Evolutionary conservation across 2,329 filamentous ascomycete genomes (phyloP), one percentile per base, ranked within the genome.

Genomic region (Xylaria sp.): DNA sequence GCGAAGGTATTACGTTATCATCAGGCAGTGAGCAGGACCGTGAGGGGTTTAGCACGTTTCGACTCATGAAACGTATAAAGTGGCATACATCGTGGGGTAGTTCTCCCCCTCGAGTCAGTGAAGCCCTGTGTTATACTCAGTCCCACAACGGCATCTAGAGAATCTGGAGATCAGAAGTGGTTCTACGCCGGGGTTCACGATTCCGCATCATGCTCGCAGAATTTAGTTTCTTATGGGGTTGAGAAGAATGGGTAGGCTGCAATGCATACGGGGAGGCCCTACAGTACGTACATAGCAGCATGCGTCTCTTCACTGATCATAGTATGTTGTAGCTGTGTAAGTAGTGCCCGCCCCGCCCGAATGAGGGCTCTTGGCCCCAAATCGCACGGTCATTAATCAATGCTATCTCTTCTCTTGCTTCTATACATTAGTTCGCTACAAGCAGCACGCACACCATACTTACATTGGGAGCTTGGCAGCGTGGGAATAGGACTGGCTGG

Each of bases 101-200:
- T 4, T 29, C 11, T 27, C 41, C 15, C 9, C 37, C 40, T 40
- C n/a, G 51, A 62, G 38, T 59, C 55, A 41, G 49, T 25, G 35
- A 49, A 29, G 23, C 23, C 47, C 44, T 52, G 15, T n/a, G 21
- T 52, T 55, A 46, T 15, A 52, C 25, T 54, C n/a, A 54, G 38
- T 33, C 54, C 44, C 46, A 51, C 37, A 51, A 38, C 33, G 11
- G 23, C 33, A 54, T 60, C 44, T 47, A 27, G 46, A 41, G 49
- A 47, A 62, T 51, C 55, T 46, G 46, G 55, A 55, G 49, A 54
- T 51, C 41, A 38, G 55, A 55, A 44, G 51, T 51, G 27, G 37
- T 21, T 43, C 40, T 29, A 35, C 21, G 23, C 13, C n/a, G n/a
- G n/a, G n/a, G n/a, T n/a, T n/a, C n/a, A n/a, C n/a, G n/a, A n/a